Conservation (phyloP, 805 yeast genomes). For the Lachancea mirantina region DNA sequence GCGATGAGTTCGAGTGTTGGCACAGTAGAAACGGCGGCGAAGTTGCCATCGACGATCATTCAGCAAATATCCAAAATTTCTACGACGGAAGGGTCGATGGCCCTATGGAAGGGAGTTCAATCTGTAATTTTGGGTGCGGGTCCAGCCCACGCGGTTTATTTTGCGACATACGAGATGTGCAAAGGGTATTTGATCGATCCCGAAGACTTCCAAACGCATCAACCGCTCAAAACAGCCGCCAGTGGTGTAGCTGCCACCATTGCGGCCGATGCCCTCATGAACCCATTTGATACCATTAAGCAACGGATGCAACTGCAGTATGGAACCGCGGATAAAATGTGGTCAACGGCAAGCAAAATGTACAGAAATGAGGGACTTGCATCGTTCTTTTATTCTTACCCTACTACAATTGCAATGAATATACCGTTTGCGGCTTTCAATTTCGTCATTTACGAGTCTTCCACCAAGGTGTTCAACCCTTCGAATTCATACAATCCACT, state of each 20-base stretch:
- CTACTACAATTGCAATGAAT: constrained; percentile 85
- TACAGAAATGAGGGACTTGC: constrained; percentile 57
- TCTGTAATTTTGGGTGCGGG: constrained; percentile 97
- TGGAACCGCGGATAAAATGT: constrained; percentile 17
- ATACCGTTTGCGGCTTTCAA: constrained; percentile 93
- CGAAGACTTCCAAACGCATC: constrained; percentile 37
- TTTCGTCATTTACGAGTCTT: constrained; percentile 84
- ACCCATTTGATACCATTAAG: constrained; percentile 91
- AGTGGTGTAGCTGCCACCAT: constrained; percentile 91
- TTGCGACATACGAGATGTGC: constrained; percentile 83
- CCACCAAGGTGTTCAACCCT: constrained; percentile 76
- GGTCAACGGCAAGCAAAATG: constrained; percentile 34
- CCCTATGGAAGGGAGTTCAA: constrained; percentile 90
- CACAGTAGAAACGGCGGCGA: constrained; percentile 10
- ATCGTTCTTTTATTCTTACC: constrained; percentile 90
- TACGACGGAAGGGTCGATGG: constrained; percentile 80
- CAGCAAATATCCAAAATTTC: constrained; percentile 66
- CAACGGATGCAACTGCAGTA: constrained; percentile 78
- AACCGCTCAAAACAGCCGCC: constrained; percentile 73
- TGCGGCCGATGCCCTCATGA: constrained; percentile 94
- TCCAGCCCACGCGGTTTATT: constrained; percentile 96
- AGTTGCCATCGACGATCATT: constrained; percentile 36
- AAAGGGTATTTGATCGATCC: constrained; percentile 33
- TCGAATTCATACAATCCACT: constrained; percentile 74
- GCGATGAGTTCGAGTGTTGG: constrained; percentile 27